These are phyloP conservation scores for Dothidotthia symphoricarpi DNA, from an alignment of 2,329 filamentous ascomycete species.

Conservation along the genomic window DNA sequence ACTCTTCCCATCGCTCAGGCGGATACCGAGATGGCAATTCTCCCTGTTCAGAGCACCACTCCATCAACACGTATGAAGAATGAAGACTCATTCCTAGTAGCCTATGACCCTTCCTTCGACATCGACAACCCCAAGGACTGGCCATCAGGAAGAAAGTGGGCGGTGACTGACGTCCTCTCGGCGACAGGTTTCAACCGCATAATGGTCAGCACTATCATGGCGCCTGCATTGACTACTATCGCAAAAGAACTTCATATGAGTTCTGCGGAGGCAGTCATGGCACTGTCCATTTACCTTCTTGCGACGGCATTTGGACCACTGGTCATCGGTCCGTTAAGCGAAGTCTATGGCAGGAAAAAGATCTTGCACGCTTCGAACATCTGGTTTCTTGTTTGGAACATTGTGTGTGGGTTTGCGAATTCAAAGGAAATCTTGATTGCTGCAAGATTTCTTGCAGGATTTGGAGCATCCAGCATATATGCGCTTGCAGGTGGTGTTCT, in stretches of 20 bases:
- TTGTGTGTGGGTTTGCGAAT: constrained; percentile 26
- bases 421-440: constrained; percentile 26
- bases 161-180: constrained; percentile 22
- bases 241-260: constrained; percentile 22
- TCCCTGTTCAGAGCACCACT: background rate
- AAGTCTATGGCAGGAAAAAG: constrained; percentile 26
- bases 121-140: constrained; percentile 24
- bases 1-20: background rate
- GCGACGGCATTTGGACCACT: constrained; percentile 30
- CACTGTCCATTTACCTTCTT: constrained; percentile 31
- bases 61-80: constrained; percentile 2
- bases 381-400: constrained; percentile 30
- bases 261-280: constrained; percentile 22
- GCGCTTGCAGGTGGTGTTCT: constrained; percentile 23
- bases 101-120: constrained; percentile 21
- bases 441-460: constrained; percentile 24
- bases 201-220: constrained; percentile 35
- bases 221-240: constrained; percentile 23
- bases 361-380: constrained; percentile 24
- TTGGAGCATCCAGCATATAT: constrained; percentile 28
- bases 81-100: too few species aligned
- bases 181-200: constrained; percentile 30
- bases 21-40: constrained; percentile 3
- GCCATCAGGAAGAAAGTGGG: constrained; percentile 18
- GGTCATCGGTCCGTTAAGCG: constrained; percentile 30